Evolutionary conservation across 2,329 filamentous ascomycete genomes (phyloP).

Genomic region (Microsporum canis): DNA sequence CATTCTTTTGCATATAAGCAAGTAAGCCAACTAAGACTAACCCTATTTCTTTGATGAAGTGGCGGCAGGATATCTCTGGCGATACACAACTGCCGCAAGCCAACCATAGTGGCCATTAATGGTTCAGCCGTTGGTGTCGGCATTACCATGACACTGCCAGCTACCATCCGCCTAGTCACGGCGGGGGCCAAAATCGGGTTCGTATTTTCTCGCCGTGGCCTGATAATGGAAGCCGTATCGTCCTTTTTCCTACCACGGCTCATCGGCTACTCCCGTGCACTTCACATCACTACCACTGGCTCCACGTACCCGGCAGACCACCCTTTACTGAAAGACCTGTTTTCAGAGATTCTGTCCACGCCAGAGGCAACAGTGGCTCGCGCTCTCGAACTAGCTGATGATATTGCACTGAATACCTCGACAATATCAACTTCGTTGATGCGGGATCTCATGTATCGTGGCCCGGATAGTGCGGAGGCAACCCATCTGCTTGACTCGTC

Average conservation of each 20-base stretch:
- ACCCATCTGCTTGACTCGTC: conserved; percentile 55
- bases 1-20: background rate
- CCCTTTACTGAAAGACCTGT: conserved; percentile 47
- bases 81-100: conserved; percentile 48
- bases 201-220: conserved; percentile 58
- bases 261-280: conserved; percentile 52
- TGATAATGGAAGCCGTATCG: conserved; percentile 61
- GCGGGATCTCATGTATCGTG: conserved; percentile 57
- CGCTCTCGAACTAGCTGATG: conserved; percentile 54
- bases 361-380: conserved; percentile 51
- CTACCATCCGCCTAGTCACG: conserved; percentile 47
- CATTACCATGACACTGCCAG: conserved; percentile 49
- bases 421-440: conserved; percentile 54
- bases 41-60: background rate
- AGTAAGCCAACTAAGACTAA: background rate
- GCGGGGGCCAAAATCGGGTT: conserved; percentile 57
- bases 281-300: conserved; percentile 58
- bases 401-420: conserved; percentile 57
- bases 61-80: conserved; percentile 40
- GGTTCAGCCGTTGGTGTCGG: conserved; percentile 48
- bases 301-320: conserved; percentile 44
- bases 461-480: conserved; percentile 48
- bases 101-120: conserved; percentile 45
- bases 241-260: conserved; percentile 62
- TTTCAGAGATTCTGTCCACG: conserved; percentile 51